Evolutionary conservation across 148 eudicot species (phyloP).

Genomic region (Cornus suecica): DNA sequence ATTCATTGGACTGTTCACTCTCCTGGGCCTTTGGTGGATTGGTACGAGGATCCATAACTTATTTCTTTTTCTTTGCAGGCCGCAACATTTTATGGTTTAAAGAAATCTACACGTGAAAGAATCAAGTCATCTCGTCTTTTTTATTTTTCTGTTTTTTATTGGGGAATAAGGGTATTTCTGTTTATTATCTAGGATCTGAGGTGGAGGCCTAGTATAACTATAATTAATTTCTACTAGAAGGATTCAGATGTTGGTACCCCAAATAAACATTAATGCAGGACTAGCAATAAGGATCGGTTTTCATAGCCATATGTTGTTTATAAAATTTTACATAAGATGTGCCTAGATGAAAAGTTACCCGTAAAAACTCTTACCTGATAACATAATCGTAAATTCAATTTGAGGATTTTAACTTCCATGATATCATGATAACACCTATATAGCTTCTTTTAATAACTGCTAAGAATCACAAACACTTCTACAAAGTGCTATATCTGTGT

Average conservation of each 20-base stretch:
- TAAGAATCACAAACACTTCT: too few species aligned
- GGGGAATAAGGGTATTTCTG: neutral
- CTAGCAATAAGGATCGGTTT: too few species aligned
- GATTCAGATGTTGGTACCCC: neutral
- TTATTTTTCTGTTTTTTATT: neutral
- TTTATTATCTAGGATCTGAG: slow-evolving; percentile 1
- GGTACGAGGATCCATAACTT: slow-evolving; percentile 17
- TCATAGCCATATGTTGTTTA: too few species aligned
- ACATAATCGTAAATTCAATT: too few species aligned
- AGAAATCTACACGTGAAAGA: neutral
- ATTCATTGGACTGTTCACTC: slow-evolving; percentile 35
- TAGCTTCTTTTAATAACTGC: too few species aligned
- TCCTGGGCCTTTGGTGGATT: slow-evolving; percentile 48
- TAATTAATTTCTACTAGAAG: neutral
- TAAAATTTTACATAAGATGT: too few species aligned
- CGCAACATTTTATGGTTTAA: neutral
- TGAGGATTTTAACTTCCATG: too few species aligned
- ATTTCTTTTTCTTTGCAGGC: neutral
- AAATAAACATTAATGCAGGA: neutral
- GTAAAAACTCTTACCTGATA: too few species aligned
- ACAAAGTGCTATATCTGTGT: too few species aligned
- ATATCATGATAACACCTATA: too few species aligned
- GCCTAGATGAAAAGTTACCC: too few species aligned
- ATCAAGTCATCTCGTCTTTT: too few species aligned
- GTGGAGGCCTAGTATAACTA: neutral